Percentiles rank a stretch among this genome's conserved stretches.
phyloP scores from a whole-genome alignment of 257 asterid species.

The Plantago elongata region DNA sequence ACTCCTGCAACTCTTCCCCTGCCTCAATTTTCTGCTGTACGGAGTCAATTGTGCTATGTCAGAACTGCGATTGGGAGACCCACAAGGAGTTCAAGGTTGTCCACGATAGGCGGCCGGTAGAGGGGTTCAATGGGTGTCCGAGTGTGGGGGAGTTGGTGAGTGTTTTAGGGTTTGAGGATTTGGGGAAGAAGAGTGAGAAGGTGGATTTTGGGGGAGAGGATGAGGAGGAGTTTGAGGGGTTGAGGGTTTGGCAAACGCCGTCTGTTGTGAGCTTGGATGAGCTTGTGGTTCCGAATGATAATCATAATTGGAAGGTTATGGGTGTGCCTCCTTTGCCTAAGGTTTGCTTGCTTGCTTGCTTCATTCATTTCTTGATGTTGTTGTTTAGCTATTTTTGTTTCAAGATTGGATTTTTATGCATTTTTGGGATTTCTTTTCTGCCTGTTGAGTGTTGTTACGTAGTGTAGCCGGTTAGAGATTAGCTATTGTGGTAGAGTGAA shows the following conservation, averaged over 20 bases:
- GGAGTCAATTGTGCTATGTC: slow-evolving; percentile 63
- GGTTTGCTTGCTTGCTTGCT: slow-evolving; percentile 31
- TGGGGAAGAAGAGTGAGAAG: slow-evolving; percentile 36
- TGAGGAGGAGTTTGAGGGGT: slow-evolving; percentile 38
- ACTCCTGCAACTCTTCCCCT: slow-evolving; percentile 61
- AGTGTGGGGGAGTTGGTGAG: slow-evolving; percentile 48
- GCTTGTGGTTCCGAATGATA: slow-evolving; percentile 45
- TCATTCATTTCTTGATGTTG: background rate
- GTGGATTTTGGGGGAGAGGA: slow-evolving; percentile 29
- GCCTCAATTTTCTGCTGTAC: slow-evolving; percentile 72
- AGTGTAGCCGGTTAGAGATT: too few species aligned
- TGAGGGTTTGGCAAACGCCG: slow-evolving; percentile 84
- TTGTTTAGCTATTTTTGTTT: too few species aligned
- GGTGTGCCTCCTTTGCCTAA: slow-evolving; percentile 94
- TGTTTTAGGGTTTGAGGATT: slow-evolving; percentile 69
- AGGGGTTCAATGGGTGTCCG: slow-evolving; percentile 80
- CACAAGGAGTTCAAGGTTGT: slow-evolving; percentile 36
- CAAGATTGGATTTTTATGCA: too few species aligned
- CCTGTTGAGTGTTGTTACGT: too few species aligned
- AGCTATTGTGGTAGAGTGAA: too few species aligned
- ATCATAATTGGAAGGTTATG: slow-evolving; percentile 48
- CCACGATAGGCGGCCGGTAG: slow-evolving; percentile 82
- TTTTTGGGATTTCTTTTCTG: too few species aligned
- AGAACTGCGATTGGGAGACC: slow-evolving; percentile 92
- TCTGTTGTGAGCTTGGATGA: slow-evolving; percentile 69